Conservation (phyloP, 768 basidiomycete genomes). For the Lactarius sanguifluus region DNA sequence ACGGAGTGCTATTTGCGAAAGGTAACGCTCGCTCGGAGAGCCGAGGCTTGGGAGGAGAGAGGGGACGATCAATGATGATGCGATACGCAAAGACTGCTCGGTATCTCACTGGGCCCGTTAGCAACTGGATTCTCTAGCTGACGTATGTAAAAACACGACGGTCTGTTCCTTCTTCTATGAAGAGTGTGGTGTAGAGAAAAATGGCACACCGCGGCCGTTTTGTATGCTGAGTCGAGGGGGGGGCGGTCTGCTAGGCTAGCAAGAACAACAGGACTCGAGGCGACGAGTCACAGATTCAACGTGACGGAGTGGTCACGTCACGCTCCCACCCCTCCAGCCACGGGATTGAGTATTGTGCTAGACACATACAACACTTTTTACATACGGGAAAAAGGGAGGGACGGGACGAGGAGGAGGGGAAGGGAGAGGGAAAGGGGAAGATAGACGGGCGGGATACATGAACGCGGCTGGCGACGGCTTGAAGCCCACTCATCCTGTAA, state of each 20-base stretch:
- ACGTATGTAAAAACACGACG: constrained; percentile 19
- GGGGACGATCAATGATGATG: constrained; percentile 32
- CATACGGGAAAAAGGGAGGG: constrained; percentile 29
- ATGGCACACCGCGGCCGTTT: constrained; percentile 2
- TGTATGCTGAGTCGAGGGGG: constrained; percentile 15
- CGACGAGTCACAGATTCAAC: constrained; percentile 24
- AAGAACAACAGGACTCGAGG: constrained; percentile 26
- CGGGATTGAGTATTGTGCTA: constrained; percentile 18
- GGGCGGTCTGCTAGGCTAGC: constrained; percentile 20
- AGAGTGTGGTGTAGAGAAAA: neutral
- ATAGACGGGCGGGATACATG: constrained; percentile 30
- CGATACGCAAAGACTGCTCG: constrained; percentile 26
- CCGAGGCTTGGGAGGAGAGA: constrained; percentile 29
- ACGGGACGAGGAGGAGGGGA: constrained; percentile 25
- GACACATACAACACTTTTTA: constrained; percentile 27
- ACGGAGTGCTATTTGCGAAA: constrained; percentile 21
- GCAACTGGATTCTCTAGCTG: neutral
- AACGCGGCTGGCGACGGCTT: constrained; percentile 31
- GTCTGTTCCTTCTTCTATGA: constrained; percentile 11
- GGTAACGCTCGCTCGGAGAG: constrained; percentile 29
- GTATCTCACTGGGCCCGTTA: constrained; percentile 19
- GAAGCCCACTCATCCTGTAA: constrained; percentile 31
- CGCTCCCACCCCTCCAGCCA: constrained; percentile 24
- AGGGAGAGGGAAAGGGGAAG: constrained; percentile 28
- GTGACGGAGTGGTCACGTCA: constrained; percentile 29